Conservation (phyloP, 306 rosid genomes). For the Oemleria cerasiformis region DNA sequence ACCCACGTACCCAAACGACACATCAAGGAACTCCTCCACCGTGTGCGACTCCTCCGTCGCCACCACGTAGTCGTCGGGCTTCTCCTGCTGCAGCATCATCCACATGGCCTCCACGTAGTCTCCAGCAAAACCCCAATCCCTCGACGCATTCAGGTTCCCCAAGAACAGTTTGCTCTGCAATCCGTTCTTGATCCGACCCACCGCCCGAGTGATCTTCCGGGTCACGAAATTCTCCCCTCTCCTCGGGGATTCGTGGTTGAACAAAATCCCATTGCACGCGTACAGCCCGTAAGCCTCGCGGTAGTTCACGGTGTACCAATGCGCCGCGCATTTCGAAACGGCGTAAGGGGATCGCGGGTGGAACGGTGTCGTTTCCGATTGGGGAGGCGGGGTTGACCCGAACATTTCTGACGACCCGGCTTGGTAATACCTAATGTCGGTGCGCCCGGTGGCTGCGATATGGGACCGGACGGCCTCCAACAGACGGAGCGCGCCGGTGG, state of each 20-base stretch:
- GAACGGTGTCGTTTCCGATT: constrained; percentile 75
- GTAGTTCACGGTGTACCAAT: constrained; percentile 98
- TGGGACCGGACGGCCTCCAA: constrained; percentile 93
- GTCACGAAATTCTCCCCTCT: constrained; percentile 97
- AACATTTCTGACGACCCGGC: constrained; percentile 99
- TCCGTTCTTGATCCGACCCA: constrained; percentile 92
- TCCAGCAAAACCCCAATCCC: constrained; percentile 99
- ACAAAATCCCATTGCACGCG: constrained; percentile 89
- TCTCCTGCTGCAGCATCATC: constrained; percentile 98
- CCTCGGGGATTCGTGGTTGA: constrained; percentile 89
- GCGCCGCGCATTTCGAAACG: constrained; percentile 90
- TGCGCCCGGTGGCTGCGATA: constrained; percentile 64
- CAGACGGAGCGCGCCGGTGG: constrained; percentile 91
- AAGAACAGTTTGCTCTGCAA: constrained; percentile 78
- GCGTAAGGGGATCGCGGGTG: constrained; percentile 98
- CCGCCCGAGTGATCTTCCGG: constrained; percentile 86
- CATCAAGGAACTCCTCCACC: constrained; percentile 85
- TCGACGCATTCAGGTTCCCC: constrained; percentile 78
- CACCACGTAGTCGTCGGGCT: constrained; percentile 87
- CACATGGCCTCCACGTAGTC: constrained; percentile 99
- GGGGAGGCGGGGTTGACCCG: constrained; percentile 91
- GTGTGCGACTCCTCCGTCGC: constrained; percentile 96
- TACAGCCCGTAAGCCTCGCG: constrained; percentile 88
- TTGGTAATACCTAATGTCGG: constrained; percentile 74
- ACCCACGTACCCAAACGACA: constrained; percentile 81